Evolutionary conservation across 352 stramenopile species (phyloP).

Genomic region (Globisporangium nagaii): DNA sequence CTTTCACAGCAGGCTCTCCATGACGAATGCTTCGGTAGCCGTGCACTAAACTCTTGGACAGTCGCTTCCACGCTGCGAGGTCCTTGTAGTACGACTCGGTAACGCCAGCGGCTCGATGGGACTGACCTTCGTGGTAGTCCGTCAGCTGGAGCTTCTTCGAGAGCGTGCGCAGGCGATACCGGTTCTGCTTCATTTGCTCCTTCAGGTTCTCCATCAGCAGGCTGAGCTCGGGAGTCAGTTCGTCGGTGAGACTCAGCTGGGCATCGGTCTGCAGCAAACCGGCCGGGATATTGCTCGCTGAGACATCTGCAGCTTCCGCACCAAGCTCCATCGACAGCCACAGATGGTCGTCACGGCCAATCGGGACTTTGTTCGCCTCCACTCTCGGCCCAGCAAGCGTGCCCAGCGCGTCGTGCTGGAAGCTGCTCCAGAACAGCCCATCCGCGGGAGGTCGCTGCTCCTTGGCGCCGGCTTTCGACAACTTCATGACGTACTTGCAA

Average conservation of each 20-base stretch:
- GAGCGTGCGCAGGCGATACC: constrained; percentile 44
- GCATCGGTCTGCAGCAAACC: not conserved
- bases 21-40: constrained; percentile 38
- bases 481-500: constrained; percentile 36
- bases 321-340: constrained; percentile 53
- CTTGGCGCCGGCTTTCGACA: constrained; percentile 11
- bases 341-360: constrained; percentile 29
- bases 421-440: constrained; percentile 38
- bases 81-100: constrained; percentile 74
- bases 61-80: constrained; percentile 68
- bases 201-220: constrained; percentile 71
- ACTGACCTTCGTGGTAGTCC: constrained; percentile 12
- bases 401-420: constrained; percentile 53
- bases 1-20: not conserved
- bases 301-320: constrained; percentile 2
- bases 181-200: constrained; percentile 72
- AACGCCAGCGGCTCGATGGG: constrained; percentile 5
- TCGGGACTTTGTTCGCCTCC: constrained; percentile 34
- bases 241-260: constrained; percentile 21
- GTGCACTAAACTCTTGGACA: constrained; percentile 61
- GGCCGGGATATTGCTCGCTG: not conserved
- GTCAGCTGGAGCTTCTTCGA: constrained; percentile 38
- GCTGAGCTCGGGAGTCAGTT: constrained; percentile 72
- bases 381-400: constrained; percentile 39
- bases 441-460: not conserved